Evolutionary conservation across 1,284 basidiomycete genomes (phyloP), one percentile per base, ranked within the genome.

Genomic region (Malassezia restricta): DNA sequence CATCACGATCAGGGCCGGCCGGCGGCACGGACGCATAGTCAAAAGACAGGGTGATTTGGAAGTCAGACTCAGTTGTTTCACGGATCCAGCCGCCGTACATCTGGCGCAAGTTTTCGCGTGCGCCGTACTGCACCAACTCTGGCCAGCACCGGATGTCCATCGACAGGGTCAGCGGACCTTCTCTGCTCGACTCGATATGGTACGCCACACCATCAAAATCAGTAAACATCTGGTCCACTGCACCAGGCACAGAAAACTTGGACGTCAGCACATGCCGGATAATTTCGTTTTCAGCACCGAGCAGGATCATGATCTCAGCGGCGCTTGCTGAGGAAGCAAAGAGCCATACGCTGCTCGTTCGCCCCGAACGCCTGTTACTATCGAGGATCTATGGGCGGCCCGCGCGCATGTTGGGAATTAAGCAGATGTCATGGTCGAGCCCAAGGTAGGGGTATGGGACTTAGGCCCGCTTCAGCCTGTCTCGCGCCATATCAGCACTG

Each of bases 171-270:
- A 92, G 76, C 2, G 81, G 75, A 0, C 71, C 65, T 2, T 85
- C 84, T 74, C 77, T 78, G 64, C 89, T 89, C 69, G 83, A 82
- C 39, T 87, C 82, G 48, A 98, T 76, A 74, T 86, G 90, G 77
- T 96, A 98, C 43, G 89, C 82, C 47, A 98, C 91, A 46, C 88
- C 86, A 76, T 99, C 94, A 70, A 90, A 98, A 76, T 98, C 92
- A 50, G 95, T 91, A 65, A 98, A 96, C 56, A 87, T 83, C 56
- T 96, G 85, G 76, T 98, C 94, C 56, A 94, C 79, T 17, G 86
- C 83, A 4, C 84, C 81, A 12, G 91, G 87, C 91, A 87, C 91
- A 63, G 77, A 76, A 61, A 86, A 82, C 75, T 92, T 91, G 71
- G 95, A 89, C n/a, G 80, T 78, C 56, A 98, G 78, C 40, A 91